These are phyloP conservation scores for Entelexis sorbosivorans DNA, from an alignment of 1,139 yeast genomes.

Conservation along the genomic window DNA sequence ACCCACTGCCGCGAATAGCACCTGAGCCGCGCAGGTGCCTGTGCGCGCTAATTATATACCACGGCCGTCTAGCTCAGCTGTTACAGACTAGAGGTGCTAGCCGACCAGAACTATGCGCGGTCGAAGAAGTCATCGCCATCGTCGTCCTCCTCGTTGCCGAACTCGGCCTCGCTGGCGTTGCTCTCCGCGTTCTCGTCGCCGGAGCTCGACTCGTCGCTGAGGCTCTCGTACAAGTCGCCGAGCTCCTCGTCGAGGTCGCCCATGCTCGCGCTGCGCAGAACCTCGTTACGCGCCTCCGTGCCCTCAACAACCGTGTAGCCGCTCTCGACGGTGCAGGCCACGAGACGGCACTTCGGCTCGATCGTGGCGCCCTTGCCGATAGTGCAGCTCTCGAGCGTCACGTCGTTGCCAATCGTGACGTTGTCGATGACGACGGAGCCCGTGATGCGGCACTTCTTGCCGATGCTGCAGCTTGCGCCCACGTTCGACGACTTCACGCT, in stretches of 20 bases:
- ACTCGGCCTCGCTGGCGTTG: constrained; percentile 11
- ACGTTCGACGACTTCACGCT: constrained; percentile 77
- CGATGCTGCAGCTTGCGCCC: constrained; percentile 66
- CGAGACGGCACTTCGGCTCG: constrained; percentile 48
- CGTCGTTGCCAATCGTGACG: constrained; percentile 66
- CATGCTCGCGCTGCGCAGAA: constrained; percentile 41
- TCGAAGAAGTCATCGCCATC: constrained; percentile 17
- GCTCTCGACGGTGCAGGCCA: constrained; percentile 78
- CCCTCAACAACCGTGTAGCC: constrained; percentile 49
- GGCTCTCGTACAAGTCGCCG: constrained; percentile 23
- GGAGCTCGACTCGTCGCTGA: constrained; percentile 10
- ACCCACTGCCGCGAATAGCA: no score
- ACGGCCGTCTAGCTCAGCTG: no score
- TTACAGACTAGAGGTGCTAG: no score
- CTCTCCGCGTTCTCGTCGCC: constrained; percentile 12
- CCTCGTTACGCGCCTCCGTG: constrained; percentile 69
- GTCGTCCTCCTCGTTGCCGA: constrained; percentile 12
- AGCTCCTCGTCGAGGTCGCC: constrained; percentile 29
- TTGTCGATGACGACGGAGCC: constrained; percentile 72
- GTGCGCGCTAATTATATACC: no score
- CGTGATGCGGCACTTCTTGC: constrained; percentile 75
- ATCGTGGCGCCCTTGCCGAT: constrained; percentile 60
- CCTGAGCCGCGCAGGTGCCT: no score
- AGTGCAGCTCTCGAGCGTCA: constrained; percentile 68
- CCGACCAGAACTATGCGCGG: background rate